Evolutionary conservation across 305 asterid genomes (phyloP).

Genomic region (Fraxinus floribunda): DNA sequence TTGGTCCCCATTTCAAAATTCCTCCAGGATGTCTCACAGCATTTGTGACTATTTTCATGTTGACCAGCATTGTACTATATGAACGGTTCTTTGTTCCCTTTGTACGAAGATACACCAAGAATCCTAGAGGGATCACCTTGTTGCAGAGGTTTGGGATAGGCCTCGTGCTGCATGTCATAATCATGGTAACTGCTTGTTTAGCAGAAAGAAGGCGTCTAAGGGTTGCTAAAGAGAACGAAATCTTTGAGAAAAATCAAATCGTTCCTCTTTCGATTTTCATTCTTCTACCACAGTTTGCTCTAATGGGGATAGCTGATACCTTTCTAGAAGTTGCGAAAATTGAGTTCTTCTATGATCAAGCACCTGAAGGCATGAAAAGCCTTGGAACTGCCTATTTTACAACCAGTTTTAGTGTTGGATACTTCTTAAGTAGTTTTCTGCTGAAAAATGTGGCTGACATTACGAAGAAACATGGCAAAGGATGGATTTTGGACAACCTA

Average conservation of each 20-base stretch:
- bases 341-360: slow-evolving; percentile 88
- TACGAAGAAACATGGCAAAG: slow-evolving; percentile 45
- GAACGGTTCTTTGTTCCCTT: slow-evolving; percentile 45
- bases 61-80: slow-evolving; percentile 42
- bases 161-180: slow-evolving; percentile 37
- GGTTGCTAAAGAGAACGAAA: slow-evolving; percentile 41
- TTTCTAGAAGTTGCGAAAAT: slow-evolving; percentile 75
- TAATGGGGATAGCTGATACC: slow-evolving; percentile 85
- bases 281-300: slow-evolving; percentile 68
- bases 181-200: slow-evolving; percentile 49
- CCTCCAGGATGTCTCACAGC: slow-evolving; percentile 63
- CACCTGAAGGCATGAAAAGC: slow-evolving; percentile 93
- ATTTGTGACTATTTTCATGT: slow-evolving; percentile 54
- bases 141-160: slow-evolving; percentile 66
- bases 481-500: slow-evolving; percentile 65
- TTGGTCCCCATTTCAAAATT: slow-evolving; percentile 40
- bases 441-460: slow-evolving; percentile 42
- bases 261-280: slow-evolving; percentile 58
- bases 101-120: slow-evolving; percentile 41
- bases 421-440: slow-evolving; percentile 29
- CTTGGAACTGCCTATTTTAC: slow-evolving; percentile 68
- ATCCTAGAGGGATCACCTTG: slow-evolving; percentile 63
- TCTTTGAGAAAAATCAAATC: slow-evolving; percentile 31
- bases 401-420: slow-evolving; percentile 67
- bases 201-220: slow-evolving; percentile 49